Conservation (phyloP, 495 filamentous ascomycete genomes). For the Chaetomium fimeti region DNA sequence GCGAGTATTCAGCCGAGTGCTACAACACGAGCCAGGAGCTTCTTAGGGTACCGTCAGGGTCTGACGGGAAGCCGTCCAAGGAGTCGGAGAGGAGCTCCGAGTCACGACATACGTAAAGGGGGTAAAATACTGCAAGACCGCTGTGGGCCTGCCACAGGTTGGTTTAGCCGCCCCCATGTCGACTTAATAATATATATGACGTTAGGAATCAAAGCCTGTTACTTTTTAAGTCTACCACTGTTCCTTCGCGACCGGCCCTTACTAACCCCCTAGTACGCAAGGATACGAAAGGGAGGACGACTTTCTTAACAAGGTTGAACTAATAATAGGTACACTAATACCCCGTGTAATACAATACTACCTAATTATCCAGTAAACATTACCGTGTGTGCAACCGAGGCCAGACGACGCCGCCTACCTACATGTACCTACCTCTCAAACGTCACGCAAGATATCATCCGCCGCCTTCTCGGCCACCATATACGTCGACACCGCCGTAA, state of each 20-base stretch:
- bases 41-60: conserved; percentile 1
- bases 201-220: background rate
- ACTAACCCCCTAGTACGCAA: no score
- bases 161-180: no score
- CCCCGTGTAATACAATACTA: background rate
- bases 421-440: background rate
- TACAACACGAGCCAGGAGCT: conserved; percentile 25
- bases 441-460: conserved; percentile 30
- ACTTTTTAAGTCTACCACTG: no score
- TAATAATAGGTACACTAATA: no score
- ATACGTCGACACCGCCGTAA: conserved; percentile 53
- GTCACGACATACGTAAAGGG: background rate
- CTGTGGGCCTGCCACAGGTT: background rate
- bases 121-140: background rate
- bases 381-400: background rate
- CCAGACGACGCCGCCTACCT: background rate
- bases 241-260: no score
- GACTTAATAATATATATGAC: background rate
- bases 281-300: no score
- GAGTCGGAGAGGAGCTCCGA: background rate
- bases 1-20: conserved; percentile 18
- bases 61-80: background rate
- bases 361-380: background rate
- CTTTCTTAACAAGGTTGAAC: no score
- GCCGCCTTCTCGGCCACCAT: conserved; percentile 62